A percentile compares a stretch with the other conserved stretches of the same genome.
These are phyloP conservation scores for Curvularia verruculosa DNA, from an alignment of 2,329 filamentous ascomycete species.

Conservation along the genomic window DNA sequence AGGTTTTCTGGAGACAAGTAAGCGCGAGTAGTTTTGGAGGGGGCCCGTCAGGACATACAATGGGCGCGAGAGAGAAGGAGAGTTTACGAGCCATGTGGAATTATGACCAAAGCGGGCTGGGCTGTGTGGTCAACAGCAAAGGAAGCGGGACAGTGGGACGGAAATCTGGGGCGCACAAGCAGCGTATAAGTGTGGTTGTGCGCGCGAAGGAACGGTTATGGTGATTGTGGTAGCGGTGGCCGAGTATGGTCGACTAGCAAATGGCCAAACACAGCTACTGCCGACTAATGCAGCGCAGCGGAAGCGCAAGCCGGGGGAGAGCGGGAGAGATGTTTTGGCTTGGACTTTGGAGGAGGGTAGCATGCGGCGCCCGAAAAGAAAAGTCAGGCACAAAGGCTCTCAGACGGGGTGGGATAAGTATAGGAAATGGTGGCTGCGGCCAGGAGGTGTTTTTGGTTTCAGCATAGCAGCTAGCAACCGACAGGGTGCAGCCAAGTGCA, in stretches of 20 bases:
- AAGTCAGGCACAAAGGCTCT: not conserved
- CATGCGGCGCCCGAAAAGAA: not conserved
- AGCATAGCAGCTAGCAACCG: slow-evolving; percentile 19
- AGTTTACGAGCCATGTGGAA: slow-evolving; percentile 53
- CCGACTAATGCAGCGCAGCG: slow-evolving; percentile 6
- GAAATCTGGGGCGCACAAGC: not conserved
- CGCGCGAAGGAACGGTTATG: not conserved
- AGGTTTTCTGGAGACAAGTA: slow-evolving; percentile 39
- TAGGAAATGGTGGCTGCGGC: slow-evolving; percentile 6
- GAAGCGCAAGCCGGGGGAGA: not conserved
- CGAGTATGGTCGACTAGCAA: slow-evolving; percentile 14
- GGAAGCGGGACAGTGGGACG: not conserved
- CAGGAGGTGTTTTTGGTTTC: slow-evolving; percentile 28
- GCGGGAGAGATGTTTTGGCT: too few relatives aligned
- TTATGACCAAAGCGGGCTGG: not conserved
- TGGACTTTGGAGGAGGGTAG: too few relatives aligned
- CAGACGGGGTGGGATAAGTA: slow-evolving; percentile 4
- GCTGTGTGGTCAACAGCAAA: not conserved
- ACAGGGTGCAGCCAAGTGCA: slow-evolving; percentile 16
- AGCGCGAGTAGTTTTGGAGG: not conserved
- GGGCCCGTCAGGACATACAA: slow-evolving; percentile 39
- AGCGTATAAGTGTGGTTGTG: slow-evolving; percentile 5
- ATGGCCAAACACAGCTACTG: slow-evolving; percentile 12
- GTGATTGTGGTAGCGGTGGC: not conserved
- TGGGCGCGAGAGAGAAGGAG: slow-evolving; percentile 51